phyloP scores from a whole-genome alignment of 2,329 filamentous ascomycete species.

The Beauveria varroae region DNA sequence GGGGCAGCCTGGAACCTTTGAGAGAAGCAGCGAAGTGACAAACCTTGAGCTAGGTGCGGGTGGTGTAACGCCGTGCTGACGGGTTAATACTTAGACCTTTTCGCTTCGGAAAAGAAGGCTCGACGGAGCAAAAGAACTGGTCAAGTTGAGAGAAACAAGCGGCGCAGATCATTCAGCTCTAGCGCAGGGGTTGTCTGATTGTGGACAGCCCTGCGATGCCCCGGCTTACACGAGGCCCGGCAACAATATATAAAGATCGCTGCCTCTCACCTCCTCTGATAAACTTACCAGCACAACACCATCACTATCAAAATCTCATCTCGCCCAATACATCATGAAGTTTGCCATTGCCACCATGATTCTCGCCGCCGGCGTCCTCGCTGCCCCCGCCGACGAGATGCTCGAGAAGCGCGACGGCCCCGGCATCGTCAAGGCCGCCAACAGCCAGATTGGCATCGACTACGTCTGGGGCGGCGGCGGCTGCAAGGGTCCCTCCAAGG shows the following conservation, averaged over 20 bases:
- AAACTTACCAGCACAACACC: neutral
- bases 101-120: neutral
- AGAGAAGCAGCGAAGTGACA: too few relatives aligned
- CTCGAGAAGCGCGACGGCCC: constrained; percentile 14
- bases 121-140: neutral
- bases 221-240: neutral
- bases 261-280: neutral
- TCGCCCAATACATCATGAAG: constrained; percentile 4
- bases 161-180: neutral
- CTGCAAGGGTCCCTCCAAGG: constrained; percentile 14
- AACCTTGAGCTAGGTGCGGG: neutral
- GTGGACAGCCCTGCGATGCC: constrained; percentile 5
- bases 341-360: constrained; percentile 2
- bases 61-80: constrained; percentile 3
- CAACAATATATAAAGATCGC: neutral
- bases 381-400: constrained; percentile 1
- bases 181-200: neutral
- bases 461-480: constrained; percentile 15
- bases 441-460: constrained; percentile 11
- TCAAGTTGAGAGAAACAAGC: neutral
- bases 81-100: neutral
- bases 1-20: neutral
- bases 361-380: constrained; percentile 9
- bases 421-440: constrained; percentile 14
- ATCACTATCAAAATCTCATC: neutral